A percentile compares a stretch with the other conserved stretches of the same genome.
Conservation (phyloP, 2,329 filamentous ascomycete species). For the Ramularia collo-cygni region DNA sequence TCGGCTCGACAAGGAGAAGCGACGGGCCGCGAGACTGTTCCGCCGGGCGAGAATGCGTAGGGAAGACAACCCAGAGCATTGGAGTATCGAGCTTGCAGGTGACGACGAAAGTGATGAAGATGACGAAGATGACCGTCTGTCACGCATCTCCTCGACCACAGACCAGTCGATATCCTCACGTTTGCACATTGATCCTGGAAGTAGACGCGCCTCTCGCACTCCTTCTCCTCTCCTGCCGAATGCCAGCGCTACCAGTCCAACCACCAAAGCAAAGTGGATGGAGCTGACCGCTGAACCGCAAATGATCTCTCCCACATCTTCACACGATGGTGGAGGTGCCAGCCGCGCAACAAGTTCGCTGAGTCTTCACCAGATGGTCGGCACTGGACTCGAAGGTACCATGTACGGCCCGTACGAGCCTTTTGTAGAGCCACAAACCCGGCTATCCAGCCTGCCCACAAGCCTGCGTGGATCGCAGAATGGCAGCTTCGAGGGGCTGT, state of each 20-base stretch:
- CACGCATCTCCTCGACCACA: constrained; percentile 31
- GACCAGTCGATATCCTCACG: constrained; percentile 18
- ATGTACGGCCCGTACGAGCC: constrained; percentile 54
- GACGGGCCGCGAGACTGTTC: constrained; percentile 30
- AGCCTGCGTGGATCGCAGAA: constrained; percentile 43
- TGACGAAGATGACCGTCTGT: constrained; percentile 30
- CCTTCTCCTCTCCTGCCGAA: constrained; percentile 19
- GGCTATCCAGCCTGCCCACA: constrained; percentile 74
- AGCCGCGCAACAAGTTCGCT: constrained; percentile 8
- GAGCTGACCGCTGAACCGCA: constrained; percentile 26
- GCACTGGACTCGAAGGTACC: constrained; percentile 55
- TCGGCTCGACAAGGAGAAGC: constrained; percentile 50
- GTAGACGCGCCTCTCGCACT: constrained; percentile 23
- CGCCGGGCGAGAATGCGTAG: constrained; percentile 23
- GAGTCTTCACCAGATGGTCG: constrained; percentile 36
- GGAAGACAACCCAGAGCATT: constrained; percentile 53
- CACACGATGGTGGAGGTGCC: constrained; percentile 4
- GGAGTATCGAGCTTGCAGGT: constrained; percentile 77
- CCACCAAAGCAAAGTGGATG: constrained; percentile 12
- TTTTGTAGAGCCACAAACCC: constrained; percentile 28
- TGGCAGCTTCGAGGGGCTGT: constrained; percentile 47
- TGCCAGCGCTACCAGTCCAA: constrained; percentile 1
- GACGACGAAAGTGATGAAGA: constrained; percentile 48
- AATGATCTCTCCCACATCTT: constrained; percentile 15
- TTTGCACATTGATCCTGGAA: constrained; percentile 8